A percentile compares a stretch with the other conserved stretches of the same genome.
These are phyloP conservation scores for Mycena olivaceomarginata DNA, from an alignment of 768 basidiomycete genomes.

Conservation along the genomic window DNA sequence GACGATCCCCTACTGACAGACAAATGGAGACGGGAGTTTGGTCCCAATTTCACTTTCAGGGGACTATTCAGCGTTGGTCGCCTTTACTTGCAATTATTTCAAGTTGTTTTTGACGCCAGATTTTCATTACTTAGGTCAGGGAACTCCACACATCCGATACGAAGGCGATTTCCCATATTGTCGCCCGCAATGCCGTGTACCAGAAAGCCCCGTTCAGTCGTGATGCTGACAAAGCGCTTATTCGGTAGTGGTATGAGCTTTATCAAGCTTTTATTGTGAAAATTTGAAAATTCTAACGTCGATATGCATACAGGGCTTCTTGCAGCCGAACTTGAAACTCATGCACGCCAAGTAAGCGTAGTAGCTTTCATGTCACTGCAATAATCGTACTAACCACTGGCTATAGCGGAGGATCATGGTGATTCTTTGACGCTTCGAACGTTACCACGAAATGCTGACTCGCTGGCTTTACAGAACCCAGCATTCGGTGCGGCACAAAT, in stretches of 20 bases:
- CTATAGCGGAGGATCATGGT: constrained; percentile 26
- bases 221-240: neutral
- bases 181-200: constrained; percentile 62
- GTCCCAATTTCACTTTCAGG: constrained; percentile 55
- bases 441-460: neutral
- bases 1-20: constrained; percentile 51
- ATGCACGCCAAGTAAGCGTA: constrained; percentile 60
- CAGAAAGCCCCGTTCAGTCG: constrained; percentile 53
- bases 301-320: constrained; percentile 55
- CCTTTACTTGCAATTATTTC: neutral
- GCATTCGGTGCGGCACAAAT: constrained; percentile 67
- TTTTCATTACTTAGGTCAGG: constrained; percentile 46
- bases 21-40: constrained; percentile 61
- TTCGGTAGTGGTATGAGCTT: neutral
- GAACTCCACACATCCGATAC: constrained; percentile 67
- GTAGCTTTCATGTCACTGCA: neutral
- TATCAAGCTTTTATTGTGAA: neutral
- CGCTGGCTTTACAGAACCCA: constrained; percentile 58
- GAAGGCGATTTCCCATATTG: constrained; percentile 67
- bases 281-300: neutral
- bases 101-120: neutral
- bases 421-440: neutral
- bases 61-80: constrained; percentile 55
- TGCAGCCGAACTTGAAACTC: constrained; percentile 58
- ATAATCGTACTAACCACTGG: neutral